phyloP scores from a whole-genome alignment of 2,329 filamentous ascomycete genomes.

The Alternaria consortialis region DNA sequence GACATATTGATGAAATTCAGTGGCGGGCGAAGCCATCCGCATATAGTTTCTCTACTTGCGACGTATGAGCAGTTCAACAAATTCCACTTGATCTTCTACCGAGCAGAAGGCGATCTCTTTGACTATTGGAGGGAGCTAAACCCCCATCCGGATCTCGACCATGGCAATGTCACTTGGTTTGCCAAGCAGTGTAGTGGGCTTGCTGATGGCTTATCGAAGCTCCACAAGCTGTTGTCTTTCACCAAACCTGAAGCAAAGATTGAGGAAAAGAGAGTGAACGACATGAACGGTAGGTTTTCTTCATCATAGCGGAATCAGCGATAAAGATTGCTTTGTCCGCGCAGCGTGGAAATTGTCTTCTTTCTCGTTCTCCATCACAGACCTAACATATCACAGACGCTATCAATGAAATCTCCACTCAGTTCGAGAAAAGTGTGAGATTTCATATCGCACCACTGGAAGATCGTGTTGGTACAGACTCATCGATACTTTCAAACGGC shows the following conservation, averaged over 20 bases:
- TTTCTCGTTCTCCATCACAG: neutral
- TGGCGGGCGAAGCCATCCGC: constrained; percentile 15
- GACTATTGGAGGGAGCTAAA: constrained; percentile 17
- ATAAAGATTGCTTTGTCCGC: neutral
- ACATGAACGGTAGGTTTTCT: neutral
- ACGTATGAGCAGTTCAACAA: constrained; percentile 28
- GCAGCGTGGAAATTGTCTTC: too few relatives aligned
- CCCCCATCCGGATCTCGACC: neutral
- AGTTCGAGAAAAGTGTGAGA: neutral
- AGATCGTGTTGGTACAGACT: neutral
- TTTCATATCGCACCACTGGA: neutral
- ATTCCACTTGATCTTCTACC: constrained; percentile 28
- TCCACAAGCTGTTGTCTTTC: constrained; percentile 12
- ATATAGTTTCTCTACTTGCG: constrained; percentile 27
- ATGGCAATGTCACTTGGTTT: constrained; percentile 18
- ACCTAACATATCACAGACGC: neutral
- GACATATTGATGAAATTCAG: constrained; percentile 24
- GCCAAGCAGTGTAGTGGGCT: constrained; percentile 26
- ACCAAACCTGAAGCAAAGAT: neutral
- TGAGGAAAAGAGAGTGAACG: neutral
- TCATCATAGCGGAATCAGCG: neutral
- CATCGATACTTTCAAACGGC: neutral
- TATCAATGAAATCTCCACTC: accelerated
- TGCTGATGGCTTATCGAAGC: constrained; percentile 17
- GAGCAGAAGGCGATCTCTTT: constrained; percentile 26